These are phyloP conservation scores for Colletotrichum limetticola DNA, from an alignment of 2,329 filamentous ascomycete species.

Conservation along the genomic window DNA sequence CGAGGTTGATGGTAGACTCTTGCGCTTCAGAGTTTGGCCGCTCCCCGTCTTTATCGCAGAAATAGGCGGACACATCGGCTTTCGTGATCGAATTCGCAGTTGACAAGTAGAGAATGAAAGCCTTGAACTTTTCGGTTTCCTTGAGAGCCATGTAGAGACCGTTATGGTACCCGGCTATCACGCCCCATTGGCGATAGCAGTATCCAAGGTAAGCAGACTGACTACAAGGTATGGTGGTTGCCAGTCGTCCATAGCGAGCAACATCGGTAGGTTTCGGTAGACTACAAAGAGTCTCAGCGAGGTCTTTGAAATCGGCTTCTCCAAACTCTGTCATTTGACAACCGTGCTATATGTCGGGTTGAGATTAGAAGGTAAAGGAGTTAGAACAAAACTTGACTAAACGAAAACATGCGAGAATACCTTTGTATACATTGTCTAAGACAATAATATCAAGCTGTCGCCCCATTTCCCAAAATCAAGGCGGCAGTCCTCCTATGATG, in stretches of 20 bases:
- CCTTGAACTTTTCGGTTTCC: background rate
- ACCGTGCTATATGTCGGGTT: too few species aligned
- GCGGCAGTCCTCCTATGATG: too few species aligned
- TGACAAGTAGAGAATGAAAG: background rate
- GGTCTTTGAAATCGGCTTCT: too few species aligned
- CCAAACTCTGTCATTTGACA: too few species aligned
- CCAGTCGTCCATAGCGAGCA: background rate
- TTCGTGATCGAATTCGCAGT: background rate
- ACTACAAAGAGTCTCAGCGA: background rate
- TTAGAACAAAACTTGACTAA: too few species aligned
- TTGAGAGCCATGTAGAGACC: background rate
- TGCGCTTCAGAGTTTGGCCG: background rate
- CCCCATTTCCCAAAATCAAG: too few species aligned
- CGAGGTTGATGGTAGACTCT: background rate
- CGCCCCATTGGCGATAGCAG: background rate
- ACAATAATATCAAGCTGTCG: too few species aligned
- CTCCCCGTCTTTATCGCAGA: background rate
- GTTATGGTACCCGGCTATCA: background rate
- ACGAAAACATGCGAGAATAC: too few species aligned
- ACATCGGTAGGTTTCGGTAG: background rate
- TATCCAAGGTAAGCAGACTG: background rate
- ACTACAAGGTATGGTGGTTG: background rate
- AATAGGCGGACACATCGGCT: background rate
- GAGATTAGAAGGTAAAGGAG: too few species aligned
- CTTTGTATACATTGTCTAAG: too few species aligned